phyloP scores from a whole-genome alignment of 441 rosid species.

The Adansonia grandidieri region DNA sequence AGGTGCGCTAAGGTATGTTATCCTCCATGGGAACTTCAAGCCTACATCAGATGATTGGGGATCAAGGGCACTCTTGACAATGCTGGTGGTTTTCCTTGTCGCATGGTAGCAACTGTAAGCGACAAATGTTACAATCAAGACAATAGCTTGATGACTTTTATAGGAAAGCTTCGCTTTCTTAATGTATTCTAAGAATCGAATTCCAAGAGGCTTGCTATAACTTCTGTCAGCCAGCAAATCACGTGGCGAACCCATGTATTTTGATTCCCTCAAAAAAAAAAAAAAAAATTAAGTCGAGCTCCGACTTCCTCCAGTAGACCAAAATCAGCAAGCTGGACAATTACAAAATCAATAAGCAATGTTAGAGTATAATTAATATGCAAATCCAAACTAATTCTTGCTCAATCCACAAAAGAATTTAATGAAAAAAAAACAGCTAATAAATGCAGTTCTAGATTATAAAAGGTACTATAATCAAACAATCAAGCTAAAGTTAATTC shows the following conservation, averaged over 20 bases:
- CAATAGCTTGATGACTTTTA: slow-evolving; percentile 70
- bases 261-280: slow-evolving; percentile 25
- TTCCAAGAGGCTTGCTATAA: slow-evolving; percentile 61
- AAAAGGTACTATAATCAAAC: neutral
- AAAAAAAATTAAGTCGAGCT: slow-evolving; percentile 14
- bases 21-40: slow-evolving; percentile 47
- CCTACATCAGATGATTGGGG: slow-evolving; percentile 63
- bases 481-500: slow-evolving; percentile 1
- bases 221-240: slow-evolving; percentile 34
- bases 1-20: slow-evolving; percentile 34
- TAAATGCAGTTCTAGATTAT: neutral
- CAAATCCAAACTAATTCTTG: neutral
- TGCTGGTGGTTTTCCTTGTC: slow-evolving; percentile 82
- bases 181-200: slow-evolving; percentile 54
- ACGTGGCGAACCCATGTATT: slow-evolving; percentile 55
- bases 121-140: slow-evolving; percentile 77
- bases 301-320: slow-evolving; percentile 24
- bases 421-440: neutral
- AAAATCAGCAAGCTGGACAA: slow-evolving; percentile 32
- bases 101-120: slow-evolving; percentile 87
- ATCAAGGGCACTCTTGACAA: slow-evolving; percentile 89
- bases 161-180: slow-evolving; percentile 60
- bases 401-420: slow-evolving; percentile 12
- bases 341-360: slow-evolving; percentile 25
- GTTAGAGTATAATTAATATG: slow-evolving; percentile 18